These are phyloP conservation scores for Pulveroboletus sp. DNA, from an alignment of 768 basidiomycete species.

Conservation along the genomic window DNA sequence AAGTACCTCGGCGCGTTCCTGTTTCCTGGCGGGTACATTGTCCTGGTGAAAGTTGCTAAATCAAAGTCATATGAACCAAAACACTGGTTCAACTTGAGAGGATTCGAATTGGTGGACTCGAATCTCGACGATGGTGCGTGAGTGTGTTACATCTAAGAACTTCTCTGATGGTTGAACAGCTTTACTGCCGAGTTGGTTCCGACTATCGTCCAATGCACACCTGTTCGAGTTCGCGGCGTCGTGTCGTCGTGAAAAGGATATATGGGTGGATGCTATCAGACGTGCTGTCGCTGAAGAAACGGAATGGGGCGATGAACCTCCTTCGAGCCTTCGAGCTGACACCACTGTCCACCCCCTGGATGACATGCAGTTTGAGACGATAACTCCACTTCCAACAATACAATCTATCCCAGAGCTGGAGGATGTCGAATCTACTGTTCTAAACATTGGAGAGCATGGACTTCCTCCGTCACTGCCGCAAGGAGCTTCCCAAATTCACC, in stretches of 20 bases:
- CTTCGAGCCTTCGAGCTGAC: conserved; percentile 55
- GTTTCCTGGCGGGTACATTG: conserved; percentile 79
- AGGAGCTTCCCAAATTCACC: conserved; percentile 16
- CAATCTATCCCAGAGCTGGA: conserved; percentile 53
- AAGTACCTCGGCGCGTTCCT: conserved; percentile 91
- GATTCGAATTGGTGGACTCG: conserved; percentile 67
- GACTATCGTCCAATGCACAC: conserved; percentile 63
- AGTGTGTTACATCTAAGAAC: background rate
- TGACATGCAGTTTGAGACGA: conserved; percentile 39
- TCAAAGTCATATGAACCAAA: conserved; percentile 77
- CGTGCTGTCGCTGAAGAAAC: conserved; percentile 42
- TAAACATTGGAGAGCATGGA: conserved; percentile 2
- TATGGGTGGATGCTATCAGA: conserved; percentile 76
- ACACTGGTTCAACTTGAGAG: conserved; percentile 81
- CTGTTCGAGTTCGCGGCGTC: conserved; percentile 84
- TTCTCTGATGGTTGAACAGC: conserved; percentile 40
- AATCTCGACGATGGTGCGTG: conserved; percentile 71
- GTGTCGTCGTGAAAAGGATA: conserved; percentile 76
- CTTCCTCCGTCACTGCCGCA: conserved; percentile 1
- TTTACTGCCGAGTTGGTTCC: conserved; percentile 77
- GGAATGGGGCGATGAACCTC: conserved; percentile 57
- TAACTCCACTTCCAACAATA: conserved; percentile 48
- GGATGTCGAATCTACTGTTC: conserved; percentile 10
- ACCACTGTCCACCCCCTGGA: conserved; percentile 33
- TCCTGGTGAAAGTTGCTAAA: conserved; percentile 84